Evolutionary conservation across 371 early-diverging fungal species (phyloP), one percentile per base, ranked within the genome.

Genomic region (Syncephalastrum monosporum): DNA sequence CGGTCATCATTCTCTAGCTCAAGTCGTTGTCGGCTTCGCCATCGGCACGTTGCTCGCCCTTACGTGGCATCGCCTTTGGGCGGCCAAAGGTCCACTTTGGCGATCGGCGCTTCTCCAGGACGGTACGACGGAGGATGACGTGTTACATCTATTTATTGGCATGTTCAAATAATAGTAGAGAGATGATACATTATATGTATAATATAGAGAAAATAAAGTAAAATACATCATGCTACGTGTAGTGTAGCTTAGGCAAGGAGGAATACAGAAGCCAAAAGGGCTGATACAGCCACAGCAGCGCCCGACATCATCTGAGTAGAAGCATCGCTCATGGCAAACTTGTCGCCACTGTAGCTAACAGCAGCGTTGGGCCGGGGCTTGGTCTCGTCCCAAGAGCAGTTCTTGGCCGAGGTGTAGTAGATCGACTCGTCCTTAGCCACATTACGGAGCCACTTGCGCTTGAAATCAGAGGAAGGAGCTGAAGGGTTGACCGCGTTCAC

Each of bases 381-480:
- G 61, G 61, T 64, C 46, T 85, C 82, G 42, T 72, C 63, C 63
- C 78, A 74, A 23, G 84, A 74, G 64, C 89, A 89, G 65, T 85
- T 72, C 13, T 57, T 53, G n/a, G 76, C 64, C 4, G 65, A 63
- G 53, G 69, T 61, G 15, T 75, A 59, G 33, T 70, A 69, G 58
- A 79, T 82, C 7, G 81, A 13, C 57, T 86, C 87, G 19, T 55
- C 42, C 49, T 69, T 68, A 16, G 81, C 87, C 56, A 88, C 68
- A 59, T 90, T 87, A 55, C 91, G 86, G 66, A 90, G 71, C 89
- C 91, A 87, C 47, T 59, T 51, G 53, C 81, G 74, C 42, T 72
- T 53, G 61, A 81, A 87, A 7, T 59, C 68, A 42, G 60, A 57
- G 47, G 71, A 60, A 45, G 84, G 81, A 14, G 85, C 83, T 5